Conservation (phyloP, 139 green algal genomes). For the Chlorella sp. region DNA sequence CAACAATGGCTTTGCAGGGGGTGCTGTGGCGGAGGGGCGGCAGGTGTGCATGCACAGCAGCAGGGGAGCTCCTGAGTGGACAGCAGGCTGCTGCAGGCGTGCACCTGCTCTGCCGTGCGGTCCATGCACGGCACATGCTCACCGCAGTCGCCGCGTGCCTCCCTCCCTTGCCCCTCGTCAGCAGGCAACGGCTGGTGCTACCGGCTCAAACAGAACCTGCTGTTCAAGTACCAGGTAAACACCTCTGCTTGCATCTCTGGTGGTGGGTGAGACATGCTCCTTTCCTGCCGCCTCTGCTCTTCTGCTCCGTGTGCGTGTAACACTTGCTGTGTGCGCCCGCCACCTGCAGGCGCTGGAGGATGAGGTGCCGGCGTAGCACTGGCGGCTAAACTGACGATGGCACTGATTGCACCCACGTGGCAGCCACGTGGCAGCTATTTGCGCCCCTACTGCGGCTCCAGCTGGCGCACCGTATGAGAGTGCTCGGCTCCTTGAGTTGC, state of each 20-base stretch:
- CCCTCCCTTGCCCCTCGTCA: background rate
- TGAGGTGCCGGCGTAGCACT: conserved; percentile 52
- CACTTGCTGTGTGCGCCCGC: background rate
- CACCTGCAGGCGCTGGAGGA: conserved; percentile 66
- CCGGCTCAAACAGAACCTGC: conserved; percentile 92
- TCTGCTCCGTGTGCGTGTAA: no score
- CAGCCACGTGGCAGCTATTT: background rate
- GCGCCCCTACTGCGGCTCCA: background rate
- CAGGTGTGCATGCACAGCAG: no score
- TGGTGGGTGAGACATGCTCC: no score
- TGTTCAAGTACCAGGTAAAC: conserved; percentile 75
- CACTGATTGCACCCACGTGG: background rate
- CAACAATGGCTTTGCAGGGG: background rate
- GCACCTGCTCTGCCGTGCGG: no score
- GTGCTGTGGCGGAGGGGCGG: background rate
- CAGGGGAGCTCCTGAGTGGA: background rate
- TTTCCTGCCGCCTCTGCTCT: no score
- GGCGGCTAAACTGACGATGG: background rate
- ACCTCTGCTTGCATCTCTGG: no score
- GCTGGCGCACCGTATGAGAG: background rate
- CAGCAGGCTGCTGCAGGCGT: background rate
- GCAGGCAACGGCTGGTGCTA: conserved; percentile 83
- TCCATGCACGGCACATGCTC: background rate
- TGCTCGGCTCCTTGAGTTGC: background rate
- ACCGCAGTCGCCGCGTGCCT: background rate